A percentile compares a stretch with the other conserved stretches of the same genome.
These are phyloP conservation scores for Nigrospora sphaerica DNA, from an alignment of 2,329 filamentous ascomycete genomes.

Conservation along the genomic window DNA sequence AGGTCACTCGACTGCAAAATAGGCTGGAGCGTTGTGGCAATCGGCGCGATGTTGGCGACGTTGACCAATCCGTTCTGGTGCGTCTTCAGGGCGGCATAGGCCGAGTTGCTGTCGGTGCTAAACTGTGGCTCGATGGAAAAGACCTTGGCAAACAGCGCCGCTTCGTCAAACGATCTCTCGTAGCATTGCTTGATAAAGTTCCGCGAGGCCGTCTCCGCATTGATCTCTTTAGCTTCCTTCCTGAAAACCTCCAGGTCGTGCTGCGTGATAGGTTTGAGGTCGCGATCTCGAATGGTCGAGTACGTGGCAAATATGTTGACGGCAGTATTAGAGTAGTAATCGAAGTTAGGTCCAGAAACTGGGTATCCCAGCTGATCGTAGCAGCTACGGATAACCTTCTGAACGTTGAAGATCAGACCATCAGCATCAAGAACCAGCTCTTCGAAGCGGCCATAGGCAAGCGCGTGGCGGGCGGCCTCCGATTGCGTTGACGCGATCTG, in stretches of 20 bases:
- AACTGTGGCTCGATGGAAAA: conserved; percentile 49
- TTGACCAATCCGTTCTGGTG: conserved; percentile 45
- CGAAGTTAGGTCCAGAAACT: conserved; percentile 33
- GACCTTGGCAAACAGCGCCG: conserved; percentile 44
- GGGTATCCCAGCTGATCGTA: conserved; percentile 46
- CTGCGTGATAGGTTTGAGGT: conserved; percentile 44
- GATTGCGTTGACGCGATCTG: conserved; percentile 50
- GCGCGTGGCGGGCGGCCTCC: conserved; percentile 50
- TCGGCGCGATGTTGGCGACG: conserved; percentile 44
- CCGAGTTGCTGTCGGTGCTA: conserved; percentile 40
- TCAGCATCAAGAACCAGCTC: conserved; percentile 52
- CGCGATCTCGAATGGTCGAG: conserved; percentile 43
- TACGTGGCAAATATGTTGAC: conserved; percentile 49
- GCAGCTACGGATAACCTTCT: conserved; percentile 41
- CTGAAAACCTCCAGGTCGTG: conserved; percentile 48
- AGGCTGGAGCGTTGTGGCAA: conserved; percentile 42
- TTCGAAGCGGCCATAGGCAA: conserved; percentile 53
- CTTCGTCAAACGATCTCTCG: conserved; percentile 49
- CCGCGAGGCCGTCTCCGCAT: conserved; percentile 46
- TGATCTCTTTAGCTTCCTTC: conserved; percentile 40
- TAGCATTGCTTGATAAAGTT: conserved; percentile 55
- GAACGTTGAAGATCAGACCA: conserved; percentile 48
- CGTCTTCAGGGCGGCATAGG: conserved; percentile 40
- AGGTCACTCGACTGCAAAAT: conserved; percentile 40
- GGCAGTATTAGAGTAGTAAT: conserved; percentile 47